These are phyloP conservation scores for Umbelopsis ramanniana DNA, from an alignment of 192 early-diverging fungal species.

Conservation along the genomic window DNA sequence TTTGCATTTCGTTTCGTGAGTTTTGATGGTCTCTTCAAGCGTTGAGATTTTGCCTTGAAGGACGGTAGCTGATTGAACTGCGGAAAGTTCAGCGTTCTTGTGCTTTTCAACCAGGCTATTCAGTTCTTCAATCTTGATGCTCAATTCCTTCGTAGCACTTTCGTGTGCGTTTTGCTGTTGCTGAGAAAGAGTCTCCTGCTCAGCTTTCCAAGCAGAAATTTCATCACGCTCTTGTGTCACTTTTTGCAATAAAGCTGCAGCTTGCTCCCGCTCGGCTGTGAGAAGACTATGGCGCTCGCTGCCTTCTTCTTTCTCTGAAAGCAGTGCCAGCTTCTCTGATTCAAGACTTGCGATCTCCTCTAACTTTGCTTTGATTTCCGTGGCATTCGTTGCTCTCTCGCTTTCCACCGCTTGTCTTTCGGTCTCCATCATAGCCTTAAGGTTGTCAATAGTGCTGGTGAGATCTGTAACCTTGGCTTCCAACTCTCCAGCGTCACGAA, in stretches of 20 bases:
- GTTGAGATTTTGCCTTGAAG: background rate
- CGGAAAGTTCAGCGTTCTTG: background rate
- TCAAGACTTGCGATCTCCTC: background rate
- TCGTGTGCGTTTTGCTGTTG: background rate
- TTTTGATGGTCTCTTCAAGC: background rate
- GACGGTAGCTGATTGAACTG: background rate
- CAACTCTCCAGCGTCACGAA: background rate
- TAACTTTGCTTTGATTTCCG: background rate
- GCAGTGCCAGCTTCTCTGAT: background rate
- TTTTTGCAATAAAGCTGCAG: background rate
- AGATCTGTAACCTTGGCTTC: background rate
- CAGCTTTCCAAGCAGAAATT: background rate
- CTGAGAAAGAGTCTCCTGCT: background rate
- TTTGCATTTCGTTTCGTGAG: background rate
- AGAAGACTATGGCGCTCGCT: background rate
- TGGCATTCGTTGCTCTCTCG: background rate
- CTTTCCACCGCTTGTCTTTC: background rate
- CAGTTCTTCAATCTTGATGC: background rate
- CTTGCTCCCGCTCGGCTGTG: background rate
- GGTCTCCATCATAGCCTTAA: background rate
- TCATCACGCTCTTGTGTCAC: conserved; percentile 7
- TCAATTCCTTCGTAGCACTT: background rate
- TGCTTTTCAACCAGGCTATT: background rate
- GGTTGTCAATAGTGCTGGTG: background rate
- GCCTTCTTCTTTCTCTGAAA: background rate